Conservation (phyloP, 768 basidiomycete species). For the Trametes sanguinea region DNA sequence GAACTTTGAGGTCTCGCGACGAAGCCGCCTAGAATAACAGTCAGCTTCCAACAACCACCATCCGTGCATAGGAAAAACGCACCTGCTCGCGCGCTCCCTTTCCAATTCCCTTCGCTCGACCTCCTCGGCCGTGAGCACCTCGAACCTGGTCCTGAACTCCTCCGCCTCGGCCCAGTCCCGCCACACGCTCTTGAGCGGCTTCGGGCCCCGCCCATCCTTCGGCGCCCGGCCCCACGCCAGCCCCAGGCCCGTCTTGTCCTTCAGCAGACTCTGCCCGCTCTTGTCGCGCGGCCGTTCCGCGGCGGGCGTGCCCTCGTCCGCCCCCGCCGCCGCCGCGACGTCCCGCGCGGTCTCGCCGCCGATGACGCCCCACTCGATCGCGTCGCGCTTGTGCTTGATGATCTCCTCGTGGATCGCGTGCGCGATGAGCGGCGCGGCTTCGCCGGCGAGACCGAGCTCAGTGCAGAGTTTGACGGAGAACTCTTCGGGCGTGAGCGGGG, state of each 20-base stretch:
- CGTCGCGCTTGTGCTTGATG: constrained; percentile 92
- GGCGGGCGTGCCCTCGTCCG: constrained; percentile 22
- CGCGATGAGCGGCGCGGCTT: constrained; percentile 85
- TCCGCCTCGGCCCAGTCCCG: constrained; percentile 92
- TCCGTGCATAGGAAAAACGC: constrained; percentile 25
- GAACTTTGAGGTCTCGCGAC: constrained; percentile 68
- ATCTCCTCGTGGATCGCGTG: constrained; percentile 96
- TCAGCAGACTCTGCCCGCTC: constrained; percentile 57
- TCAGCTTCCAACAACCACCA: not conserved
- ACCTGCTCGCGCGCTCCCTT: constrained; percentile 81
- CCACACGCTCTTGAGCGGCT: constrained; percentile 86
- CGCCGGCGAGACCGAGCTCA: constrained; percentile 87
- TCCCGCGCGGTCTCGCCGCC: constrained; percentile 44
- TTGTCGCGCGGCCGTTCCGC: constrained; percentile 46
- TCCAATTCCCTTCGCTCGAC: constrained; percentile 89
- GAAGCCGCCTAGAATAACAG: constrained; percentile 49
- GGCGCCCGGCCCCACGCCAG: constrained; percentile 75
- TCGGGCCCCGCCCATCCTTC: constrained; percentile 80
- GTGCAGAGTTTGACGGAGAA: constrained; percentile 79
- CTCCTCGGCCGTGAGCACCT: constrained; percentile 87
- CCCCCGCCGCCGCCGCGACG: constrained; percentile 39
- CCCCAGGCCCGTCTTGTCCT: constrained; percentile 82
- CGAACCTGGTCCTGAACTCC: constrained; percentile 86
- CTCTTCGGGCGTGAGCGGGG: constrained; percentile 83
- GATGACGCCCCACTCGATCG: constrained; percentile 91